These are phyloP conservation scores for Tephrocybe sp. DNA, from an alignment of 768 basidiomycete species.

Conservation along the genomic window DNA sequence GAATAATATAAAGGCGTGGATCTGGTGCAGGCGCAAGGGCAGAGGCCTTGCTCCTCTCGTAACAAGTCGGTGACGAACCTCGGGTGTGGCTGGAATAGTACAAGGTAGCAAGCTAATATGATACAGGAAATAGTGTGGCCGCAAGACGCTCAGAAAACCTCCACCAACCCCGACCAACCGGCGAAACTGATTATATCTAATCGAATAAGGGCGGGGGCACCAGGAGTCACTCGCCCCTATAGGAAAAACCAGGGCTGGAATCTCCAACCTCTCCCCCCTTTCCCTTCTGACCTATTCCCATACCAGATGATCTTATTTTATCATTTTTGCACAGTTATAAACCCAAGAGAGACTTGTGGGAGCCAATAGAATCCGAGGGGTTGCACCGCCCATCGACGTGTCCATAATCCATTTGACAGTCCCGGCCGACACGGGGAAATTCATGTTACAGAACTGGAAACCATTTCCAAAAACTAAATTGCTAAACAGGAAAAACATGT, in stretches of 20 bases:
- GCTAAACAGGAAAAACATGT: too few relatives aligned
- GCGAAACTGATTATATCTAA: neutral
- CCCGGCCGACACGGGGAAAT: neutral
- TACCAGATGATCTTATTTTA: too few relatives aligned
- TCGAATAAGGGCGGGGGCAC: neutral
- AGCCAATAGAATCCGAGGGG: neutral
- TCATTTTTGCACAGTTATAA: too few relatives aligned
- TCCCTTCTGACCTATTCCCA: neutral
- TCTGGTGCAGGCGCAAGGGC: neutral
- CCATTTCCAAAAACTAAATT: too few relatives aligned
- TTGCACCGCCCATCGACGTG: neutral
- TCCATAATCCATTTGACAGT: neutral
- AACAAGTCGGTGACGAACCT: neutral
- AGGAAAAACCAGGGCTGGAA: neutral
- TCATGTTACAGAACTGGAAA: too few relatives aligned
- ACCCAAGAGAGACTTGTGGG: neutral
- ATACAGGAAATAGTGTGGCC: neutral
- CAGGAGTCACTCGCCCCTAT: neutral
- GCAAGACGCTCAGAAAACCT: too few relatives aligned
- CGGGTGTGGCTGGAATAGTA: neutral
- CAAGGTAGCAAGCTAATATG: neutral
- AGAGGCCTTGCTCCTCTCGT: too few relatives aligned
- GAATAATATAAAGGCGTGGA: too few relatives aligned
- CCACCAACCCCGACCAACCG: too few relatives aligned
- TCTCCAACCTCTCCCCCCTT: neutral